A percentile compares a stretch with the other conserved stretches of the same genome.
phyloP scores from a whole-genome alignment of 495 filamentous ascomycete species.

The Talaromyces stipitatus region DNA sequence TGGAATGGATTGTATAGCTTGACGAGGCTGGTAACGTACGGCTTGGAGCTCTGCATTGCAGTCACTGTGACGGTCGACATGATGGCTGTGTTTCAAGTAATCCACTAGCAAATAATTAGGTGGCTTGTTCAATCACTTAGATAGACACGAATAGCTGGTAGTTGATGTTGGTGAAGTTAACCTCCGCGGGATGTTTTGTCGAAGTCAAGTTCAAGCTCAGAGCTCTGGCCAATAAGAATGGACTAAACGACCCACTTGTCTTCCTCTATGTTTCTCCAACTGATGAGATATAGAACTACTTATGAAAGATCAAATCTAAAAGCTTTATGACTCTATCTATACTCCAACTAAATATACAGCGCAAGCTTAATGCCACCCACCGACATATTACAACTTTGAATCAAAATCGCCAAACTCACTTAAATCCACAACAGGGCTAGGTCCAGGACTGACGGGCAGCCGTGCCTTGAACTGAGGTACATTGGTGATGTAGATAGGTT shows the following conservation, averaged over 20 bases:
- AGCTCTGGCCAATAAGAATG: not conserved
- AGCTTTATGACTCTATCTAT: conserved; percentile 3
- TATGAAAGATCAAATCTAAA: too few relatives aligned
- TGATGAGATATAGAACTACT: too few relatives aligned
- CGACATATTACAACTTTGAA: conserved; percentile 58
- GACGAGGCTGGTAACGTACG: conserved; percentile 31
- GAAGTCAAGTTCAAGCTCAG: not conserved
- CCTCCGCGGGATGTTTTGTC: conserved; percentile 2
- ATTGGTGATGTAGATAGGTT: conserved; percentile 55
- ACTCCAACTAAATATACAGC: not conserved
- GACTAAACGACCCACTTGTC: not conserved
- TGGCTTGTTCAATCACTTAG: not conserved
- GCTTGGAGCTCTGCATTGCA: conserved; percentile 63
- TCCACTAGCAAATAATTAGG: not conserved
- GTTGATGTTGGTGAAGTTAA: not conserved
- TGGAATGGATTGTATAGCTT: conserved; percentile 5
- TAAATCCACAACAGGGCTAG: conserved; percentile 63
- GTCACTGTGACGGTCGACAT: conserved; percentile 73
- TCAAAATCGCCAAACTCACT: conserved; percentile 77
- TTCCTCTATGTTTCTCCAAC: not conserved
- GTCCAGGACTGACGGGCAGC: conserved; percentile 58
- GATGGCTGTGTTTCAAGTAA: conserved; percentile 9
- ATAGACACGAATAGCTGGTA: too few relatives aligned
- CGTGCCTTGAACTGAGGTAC: conserved; percentile 70
- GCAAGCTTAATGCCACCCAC: too few relatives aligned